Conservation (phyloP, 192 early-diverging fungal genomes). For the Podila horticola region DNA sequence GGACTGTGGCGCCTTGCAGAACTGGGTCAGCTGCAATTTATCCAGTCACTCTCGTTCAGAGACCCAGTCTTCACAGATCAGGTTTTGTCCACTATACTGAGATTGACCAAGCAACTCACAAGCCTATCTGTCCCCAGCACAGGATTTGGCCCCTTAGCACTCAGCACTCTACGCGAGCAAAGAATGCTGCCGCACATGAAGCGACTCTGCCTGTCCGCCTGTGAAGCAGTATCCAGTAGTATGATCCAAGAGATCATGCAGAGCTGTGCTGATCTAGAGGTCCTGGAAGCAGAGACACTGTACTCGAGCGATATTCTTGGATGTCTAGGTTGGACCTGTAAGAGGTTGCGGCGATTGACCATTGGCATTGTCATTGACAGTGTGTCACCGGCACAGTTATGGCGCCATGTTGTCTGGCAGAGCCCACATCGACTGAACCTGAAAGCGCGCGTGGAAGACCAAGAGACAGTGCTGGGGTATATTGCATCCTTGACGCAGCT, state of each 20-base stretch:
- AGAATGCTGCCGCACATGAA: neutral
- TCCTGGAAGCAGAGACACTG: neutral
- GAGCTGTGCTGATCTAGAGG: neutral
- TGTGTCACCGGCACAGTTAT: neutral
- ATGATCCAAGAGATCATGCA: neutral
- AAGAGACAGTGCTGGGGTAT: neutral
- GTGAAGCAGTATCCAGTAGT: neutral
- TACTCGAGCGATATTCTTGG: neutral
- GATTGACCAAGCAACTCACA: neutral
- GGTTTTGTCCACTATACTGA: neutral
- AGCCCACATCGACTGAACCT: neutral
- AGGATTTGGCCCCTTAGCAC: neutral
- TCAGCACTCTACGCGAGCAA: neutral
- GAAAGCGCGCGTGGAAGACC: neutral
- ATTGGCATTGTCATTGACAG: neutral
- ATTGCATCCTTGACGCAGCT: neutral
- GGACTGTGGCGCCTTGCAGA: neutral
- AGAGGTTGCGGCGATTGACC: neutral
- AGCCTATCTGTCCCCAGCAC: neutral
- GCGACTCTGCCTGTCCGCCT: neutral
- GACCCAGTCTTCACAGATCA: neutral
- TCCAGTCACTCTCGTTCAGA: neutral
- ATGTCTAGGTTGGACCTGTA: neutral
- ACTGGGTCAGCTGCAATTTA: neutral
- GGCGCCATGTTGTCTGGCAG: neutral